These are phyloP conservation scores for Xylaria nigripes DNA, from an alignment of 495 filamentous ascomycete species.

Conservation along the genomic window DNA sequence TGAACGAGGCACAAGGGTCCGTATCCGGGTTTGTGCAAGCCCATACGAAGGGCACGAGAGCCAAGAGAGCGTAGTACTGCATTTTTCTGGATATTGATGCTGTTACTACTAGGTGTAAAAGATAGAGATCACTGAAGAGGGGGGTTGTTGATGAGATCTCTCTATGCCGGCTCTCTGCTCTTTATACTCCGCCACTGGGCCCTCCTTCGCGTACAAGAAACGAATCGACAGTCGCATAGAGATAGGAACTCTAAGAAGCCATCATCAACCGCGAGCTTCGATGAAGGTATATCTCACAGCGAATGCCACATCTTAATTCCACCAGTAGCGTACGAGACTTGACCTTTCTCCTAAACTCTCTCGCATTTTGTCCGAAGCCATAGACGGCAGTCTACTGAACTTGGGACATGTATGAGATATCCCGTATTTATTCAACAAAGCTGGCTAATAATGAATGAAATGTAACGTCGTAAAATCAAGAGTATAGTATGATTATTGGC, in stretches of 20 bases:
- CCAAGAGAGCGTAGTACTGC: constrained; percentile 7
- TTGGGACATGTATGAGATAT: background rate
- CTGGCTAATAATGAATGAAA: background rate
- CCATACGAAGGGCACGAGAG: constrained; percentile 7
- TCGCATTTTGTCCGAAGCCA: background rate
- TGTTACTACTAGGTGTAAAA: background rate
- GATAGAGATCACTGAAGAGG: background rate
- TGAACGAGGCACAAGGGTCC: constrained; percentile 11
- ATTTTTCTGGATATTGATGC: background rate
- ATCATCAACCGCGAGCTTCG: background rate
- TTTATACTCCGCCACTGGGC: background rate
- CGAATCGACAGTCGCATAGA: background rate
- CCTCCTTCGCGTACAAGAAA: background rate
- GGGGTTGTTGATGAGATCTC: background rate
- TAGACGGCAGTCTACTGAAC: background rate
- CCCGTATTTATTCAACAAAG: background rate
- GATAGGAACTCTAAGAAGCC: background rate
- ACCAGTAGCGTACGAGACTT: background rate
- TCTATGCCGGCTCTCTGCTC: background rate
- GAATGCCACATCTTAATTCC: background rate
- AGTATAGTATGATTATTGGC: background rate
- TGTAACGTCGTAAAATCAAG: background rate
- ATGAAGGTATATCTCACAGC: background rate
- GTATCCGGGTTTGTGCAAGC: constrained; percentile 11
- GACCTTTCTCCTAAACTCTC: background rate